These are phyloP conservation scores for Microsporum ferrugineum DNA, from an alignment of 2,329 filamentous ascomycete species.

Conservation along the genomic window DNA sequence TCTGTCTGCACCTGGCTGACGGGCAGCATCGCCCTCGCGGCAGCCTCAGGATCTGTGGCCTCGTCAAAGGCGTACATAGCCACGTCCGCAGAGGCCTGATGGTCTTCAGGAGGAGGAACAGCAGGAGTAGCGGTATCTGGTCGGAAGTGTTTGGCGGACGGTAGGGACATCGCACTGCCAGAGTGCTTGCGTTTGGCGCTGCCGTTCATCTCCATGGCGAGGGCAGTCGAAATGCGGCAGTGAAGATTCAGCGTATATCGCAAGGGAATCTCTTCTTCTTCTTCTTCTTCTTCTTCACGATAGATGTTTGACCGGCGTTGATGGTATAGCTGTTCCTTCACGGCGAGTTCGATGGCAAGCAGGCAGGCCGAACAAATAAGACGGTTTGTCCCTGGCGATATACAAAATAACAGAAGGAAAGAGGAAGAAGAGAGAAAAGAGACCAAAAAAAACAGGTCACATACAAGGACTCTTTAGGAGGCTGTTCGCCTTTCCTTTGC, in stretches of 20 bases:
- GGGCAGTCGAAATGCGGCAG: background rate
- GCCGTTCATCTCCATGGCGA: slow-evolving; percentile 40
- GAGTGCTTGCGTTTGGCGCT: slow-evolving; percentile 45
- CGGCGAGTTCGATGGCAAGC: no score
- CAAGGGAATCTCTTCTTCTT: background rate
- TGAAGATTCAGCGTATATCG: background rate
- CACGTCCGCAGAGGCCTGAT: slow-evolving; percentile 32
- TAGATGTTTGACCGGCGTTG: no score
- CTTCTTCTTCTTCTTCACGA: background rate
- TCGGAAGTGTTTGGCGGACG: slow-evolving; percentile 46
- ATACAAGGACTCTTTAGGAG: no score
- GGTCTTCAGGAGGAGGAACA: slow-evolving; percentile 28
- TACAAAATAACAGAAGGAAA: no score
- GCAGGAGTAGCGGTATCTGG: slow-evolving; percentile 31
- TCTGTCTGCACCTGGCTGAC: slow-evolving; percentile 31
- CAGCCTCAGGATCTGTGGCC: slow-evolving; percentile 36
- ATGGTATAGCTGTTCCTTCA: no score
- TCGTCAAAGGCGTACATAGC: slow-evolving; percentile 17
- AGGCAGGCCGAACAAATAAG: no score
- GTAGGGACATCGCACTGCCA: slow-evolving; percentile 39
- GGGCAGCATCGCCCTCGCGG: slow-evolving; percentile 21
- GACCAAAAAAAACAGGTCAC: no score
- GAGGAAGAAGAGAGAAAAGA: no score
- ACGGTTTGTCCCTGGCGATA: no score
- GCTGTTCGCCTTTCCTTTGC: no score